Percentiles rank a stretch among this genome's conserved stretches.
phyloP scores from a whole-genome alignment of 164 flowering plant genomes.

The Sedum album region DNA sequence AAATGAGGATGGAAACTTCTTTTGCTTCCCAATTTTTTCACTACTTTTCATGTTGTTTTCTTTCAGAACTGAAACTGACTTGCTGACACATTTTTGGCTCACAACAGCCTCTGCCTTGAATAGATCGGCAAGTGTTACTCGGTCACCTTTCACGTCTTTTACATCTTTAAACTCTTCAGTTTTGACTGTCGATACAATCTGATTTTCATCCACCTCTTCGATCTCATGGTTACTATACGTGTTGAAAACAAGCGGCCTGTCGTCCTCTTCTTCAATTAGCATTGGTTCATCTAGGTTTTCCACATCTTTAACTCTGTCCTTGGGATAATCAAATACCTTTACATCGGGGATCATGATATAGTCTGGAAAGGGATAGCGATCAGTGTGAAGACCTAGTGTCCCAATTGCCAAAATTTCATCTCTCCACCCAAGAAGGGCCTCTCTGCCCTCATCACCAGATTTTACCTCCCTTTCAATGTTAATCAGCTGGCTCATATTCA shows the following conservation, averaged over 20 bases:
- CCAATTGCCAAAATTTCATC: constrained; percentile 2
- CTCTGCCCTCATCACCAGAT: not conserved
- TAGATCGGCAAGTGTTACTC: constrained; percentile 5
- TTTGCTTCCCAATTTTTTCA: not conserved
- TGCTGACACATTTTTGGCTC: not conserved
- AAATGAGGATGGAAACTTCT: not conserved
- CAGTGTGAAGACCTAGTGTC: constrained; percentile 1
- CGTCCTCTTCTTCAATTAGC: constrained; percentile 3
- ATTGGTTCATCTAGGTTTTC: not conserved
- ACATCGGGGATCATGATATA: not conserved
- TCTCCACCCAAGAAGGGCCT: constrained; percentile 7
- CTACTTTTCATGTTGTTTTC: not conserved
- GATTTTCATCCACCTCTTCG: not conserved
- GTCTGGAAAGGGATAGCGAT: not conserved
- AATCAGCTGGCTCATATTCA: not conserved
- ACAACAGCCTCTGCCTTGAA: not conserved
- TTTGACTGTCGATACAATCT: not conserved
- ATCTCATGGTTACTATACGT: not conserved
- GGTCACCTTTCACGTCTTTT: not conserved
- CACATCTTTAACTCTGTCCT: not conserved
- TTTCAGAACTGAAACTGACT: not conserved
- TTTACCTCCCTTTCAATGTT: not conserved
- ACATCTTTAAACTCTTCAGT: not conserved
- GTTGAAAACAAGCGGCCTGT: not conserved
- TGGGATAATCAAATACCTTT: not conserved